A percentile compares a stretch with the other conserved stretches of the same genome.
These are phyloP conservation scores for Sphaerulina populicola DNA, from an alignment of 2,329 filamentous ascomycete species.

Conservation along the genomic window DNA sequence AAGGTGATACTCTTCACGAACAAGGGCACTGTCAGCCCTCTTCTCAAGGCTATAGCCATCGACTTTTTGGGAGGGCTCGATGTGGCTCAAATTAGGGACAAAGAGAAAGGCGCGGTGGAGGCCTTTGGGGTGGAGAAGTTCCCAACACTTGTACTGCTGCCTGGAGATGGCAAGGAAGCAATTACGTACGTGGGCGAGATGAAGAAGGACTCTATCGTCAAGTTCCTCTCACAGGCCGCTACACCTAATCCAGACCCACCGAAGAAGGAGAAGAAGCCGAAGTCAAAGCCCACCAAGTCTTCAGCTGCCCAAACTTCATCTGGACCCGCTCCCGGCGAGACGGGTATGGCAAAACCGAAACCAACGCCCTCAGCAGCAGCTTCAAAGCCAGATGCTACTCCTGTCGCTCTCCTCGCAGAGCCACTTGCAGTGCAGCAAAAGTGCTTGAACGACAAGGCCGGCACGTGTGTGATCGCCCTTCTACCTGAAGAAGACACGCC, in stretches of 20 bases:
- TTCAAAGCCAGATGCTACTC: conserved; percentile 44
- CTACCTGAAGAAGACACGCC: conserved; percentile 47
- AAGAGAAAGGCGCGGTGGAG: conserved; percentile 62
- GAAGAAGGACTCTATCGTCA: conserved; percentile 72
- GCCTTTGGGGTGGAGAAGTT: conserved; percentile 69
- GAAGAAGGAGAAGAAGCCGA: conserved; percentile 42
- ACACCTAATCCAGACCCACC: conserved; percentile 70
- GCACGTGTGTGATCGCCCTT: conserved; percentile 74
- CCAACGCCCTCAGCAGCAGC: conserved; percentile 44
- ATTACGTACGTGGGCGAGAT: conserved; percentile 73
- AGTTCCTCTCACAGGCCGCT: conserved; percentile 73
- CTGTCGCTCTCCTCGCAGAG: conserved; percentile 58
- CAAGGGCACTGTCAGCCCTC: conserved; percentile 76
- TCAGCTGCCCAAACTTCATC: conserved; percentile 46
- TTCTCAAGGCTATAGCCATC: conserved; percentile 77
- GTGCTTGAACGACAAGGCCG: conserved; percentile 67
- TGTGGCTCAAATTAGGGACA: conserved; percentile 75
- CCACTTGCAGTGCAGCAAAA: conserved; percentile 56
- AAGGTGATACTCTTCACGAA: conserved; percentile 91
- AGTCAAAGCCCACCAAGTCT: conserved; percentile 39
- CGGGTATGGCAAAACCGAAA: conserved; percentile 42
- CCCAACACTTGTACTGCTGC: conserved; percentile 72
- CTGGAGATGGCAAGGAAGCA: conserved; percentile 58
- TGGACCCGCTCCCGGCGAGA: no score
- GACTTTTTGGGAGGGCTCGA: conserved; percentile 76